Evolutionary conservation across 2,329 filamentous ascomycete genomes (phyloP).

Genomic region (Fusarium armeniacum): DNA sequence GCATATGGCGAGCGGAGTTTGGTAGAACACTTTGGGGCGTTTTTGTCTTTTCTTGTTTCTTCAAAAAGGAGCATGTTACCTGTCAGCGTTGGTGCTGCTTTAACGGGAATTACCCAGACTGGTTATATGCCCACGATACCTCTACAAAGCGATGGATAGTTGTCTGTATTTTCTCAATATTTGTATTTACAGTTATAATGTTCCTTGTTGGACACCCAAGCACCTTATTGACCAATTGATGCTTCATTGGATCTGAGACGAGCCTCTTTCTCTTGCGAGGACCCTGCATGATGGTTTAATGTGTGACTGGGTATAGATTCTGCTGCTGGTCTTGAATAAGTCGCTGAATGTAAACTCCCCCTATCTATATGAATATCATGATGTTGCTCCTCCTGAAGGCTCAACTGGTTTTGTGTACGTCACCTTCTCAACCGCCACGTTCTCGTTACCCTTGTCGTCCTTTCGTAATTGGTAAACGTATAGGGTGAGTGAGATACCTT

Average conservation of each 20-base stretch:
- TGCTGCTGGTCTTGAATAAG: conserved; percentile 43
- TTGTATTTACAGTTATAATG: conserved; percentile 52
- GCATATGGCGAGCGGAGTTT: conserved; percentile 42
- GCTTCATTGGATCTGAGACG: conserved; percentile 42
- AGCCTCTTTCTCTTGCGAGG: conserved; percentile 23
- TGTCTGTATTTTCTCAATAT: conserved; percentile 48
- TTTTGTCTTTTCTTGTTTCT: conserved; percentile 46
- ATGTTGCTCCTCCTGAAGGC: conserved; percentile 66
- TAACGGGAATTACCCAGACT: conserved; percentile 50
- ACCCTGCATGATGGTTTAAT: conserved; percentile 27
- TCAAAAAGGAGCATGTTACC: conserved; percentile 45
- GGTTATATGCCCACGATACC: conserved; percentile 54
- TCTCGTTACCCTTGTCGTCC: conserved; percentile 81
- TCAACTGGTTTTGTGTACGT: conserved; percentile 84
- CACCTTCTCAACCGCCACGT: conserved; percentile 87
- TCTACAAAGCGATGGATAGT: conserved; percentile 52
- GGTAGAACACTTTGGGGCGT: conserved; percentile 46
- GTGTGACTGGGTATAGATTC: conserved; percentile 49
- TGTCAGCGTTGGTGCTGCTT: conserved; percentile 46
- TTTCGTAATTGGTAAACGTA: conserved; percentile 93
- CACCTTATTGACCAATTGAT: conserved; percentile 44
- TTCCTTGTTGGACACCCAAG: conserved; percentile 35
- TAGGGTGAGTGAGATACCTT: conserved; percentile 94
- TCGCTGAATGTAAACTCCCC: conserved; percentile 37
- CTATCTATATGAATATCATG: conserved; percentile 39